Evolutionary conservation across 768 basidiomycete species (phyloP), one percentile per base, ranked within the genome.

Genomic region (Boletus insuetus): DNA sequence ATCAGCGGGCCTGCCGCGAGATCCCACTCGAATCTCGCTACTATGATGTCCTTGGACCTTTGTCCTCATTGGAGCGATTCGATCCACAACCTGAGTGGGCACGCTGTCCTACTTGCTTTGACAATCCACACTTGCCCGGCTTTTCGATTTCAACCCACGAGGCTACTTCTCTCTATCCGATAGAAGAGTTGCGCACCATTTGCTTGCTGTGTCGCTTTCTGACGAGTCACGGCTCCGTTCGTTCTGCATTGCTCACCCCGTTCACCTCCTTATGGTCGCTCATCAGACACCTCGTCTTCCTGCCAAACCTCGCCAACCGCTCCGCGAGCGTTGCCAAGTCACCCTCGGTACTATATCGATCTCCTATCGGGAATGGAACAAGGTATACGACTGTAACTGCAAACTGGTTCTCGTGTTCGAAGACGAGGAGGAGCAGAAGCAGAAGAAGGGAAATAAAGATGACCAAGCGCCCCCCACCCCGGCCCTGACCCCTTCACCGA

Each of bases 321-420:
- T 66, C n/a, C 34, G 45, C 26, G 51, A 66, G 35, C 56, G 56
- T 12, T 8, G 58, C 32, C 41, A n/a, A 50, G 35, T 47, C 14
- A 0, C 14, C 11, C 58, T 65, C 37, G 7, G 44, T 8, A 55
- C 63, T 13, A 26, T 17, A 40, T 51, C 67, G 2, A 43, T 52
- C 29, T 57, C 58, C 16, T 58, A 53, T 37, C 43, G 46, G 19
- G 22, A 55, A 0, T 49, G 49, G 52, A 53, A 57, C 17, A 49
- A 0, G 12, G 3, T 44, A 6, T 26, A 50, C 24, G 3, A 34
- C n/a, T 48, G 48, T n/a, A 47, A 49, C 16, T 7, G 22, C 8
- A 24, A 45, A 3, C 14, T 55, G 13, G 13, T 48, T 24, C 47
- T 59, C 34, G 34, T 40, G 17, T 39, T 57, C 37, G 49, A 66